phyloP scores from a whole-genome alignment of 1,284 basidiomycete genomes.

The Prillingera fragicola region DNA sequence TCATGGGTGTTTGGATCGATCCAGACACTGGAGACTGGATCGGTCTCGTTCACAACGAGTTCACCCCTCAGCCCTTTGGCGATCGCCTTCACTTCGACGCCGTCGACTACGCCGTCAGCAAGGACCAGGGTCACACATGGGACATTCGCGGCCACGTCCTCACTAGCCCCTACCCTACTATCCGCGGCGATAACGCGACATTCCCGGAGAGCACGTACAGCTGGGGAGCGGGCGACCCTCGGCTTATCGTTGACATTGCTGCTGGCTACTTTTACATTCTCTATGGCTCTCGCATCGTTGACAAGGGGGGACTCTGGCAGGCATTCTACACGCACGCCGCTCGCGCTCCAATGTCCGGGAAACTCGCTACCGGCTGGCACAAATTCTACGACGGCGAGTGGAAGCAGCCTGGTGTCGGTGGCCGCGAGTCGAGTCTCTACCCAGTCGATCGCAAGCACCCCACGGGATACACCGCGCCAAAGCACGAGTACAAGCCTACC shows the following conservation, averaged over 20 bases:
- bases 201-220: slow-evolving; percentile 5
- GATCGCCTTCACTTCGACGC: slow-evolving; percentile 9
- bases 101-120: slow-evolving; percentile 3
- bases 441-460: not conserved
- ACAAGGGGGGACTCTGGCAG: slow-evolving; percentile 1
- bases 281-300: slow-evolving; percentile 5
- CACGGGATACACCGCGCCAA: not conserved
- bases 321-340: slow-evolving; percentile 8
- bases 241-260: slow-evolving; percentile 6
- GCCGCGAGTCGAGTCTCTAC: not conserved
- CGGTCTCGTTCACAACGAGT: slow-evolving; percentile 10
- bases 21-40: slow-evolving; percentile 7
- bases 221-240: slow-evolving; percentile 10
- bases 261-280: slow-evolving; percentile 7
- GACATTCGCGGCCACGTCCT: slow-evolving; percentile 4
- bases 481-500: slow-evolving; percentile 3
- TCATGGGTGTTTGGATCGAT: slow-evolving; percentile 8
- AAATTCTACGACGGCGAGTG: slow-evolving; percentile 6
- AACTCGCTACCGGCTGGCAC: slow-evolving; percentile 3
- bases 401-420: slow-evolving; percentile 3
- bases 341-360: slow-evolving; percentile 3
- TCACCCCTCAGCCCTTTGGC: slow-evolving; percentile 3
- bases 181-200: not conserved
- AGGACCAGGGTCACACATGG: slow-evolving; percentile 6
- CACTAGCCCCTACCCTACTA: slow-evolving; percentile 1